A percentile compares a stretch with the other conserved stretches of the same genome.
Conservation (phyloP, 768 basidiomycete species). For the Boletus rex-veris region DNA sequence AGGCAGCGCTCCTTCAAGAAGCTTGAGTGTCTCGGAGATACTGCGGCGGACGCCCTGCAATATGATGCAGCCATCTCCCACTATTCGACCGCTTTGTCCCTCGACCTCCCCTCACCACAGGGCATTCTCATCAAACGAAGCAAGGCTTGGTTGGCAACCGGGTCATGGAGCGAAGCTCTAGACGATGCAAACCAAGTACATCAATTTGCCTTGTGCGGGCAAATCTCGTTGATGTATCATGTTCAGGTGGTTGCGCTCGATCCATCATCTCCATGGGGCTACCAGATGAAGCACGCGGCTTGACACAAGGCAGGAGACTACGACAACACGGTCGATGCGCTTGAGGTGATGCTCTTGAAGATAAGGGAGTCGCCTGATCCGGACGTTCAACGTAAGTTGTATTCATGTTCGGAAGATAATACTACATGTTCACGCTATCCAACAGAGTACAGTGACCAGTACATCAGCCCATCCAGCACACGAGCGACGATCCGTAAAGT, state of each 20-base stretch:
- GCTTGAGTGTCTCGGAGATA: background rate
- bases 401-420: too few species aligned
- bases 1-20: background rate
- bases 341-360: background rate
- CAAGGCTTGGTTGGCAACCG: too few species aligned
- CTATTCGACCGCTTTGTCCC: background rate
- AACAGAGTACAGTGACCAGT: background rate
- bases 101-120: background rate
- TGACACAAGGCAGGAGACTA: background rate
- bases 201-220: too few species aligned
- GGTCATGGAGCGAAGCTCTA: too few species aligned
- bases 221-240: background rate
- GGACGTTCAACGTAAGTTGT: background rate
- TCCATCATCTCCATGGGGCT: background rate
- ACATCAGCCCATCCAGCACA: background rate
- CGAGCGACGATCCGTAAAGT: background rate
- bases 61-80: background rate
- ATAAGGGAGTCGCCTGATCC: background rate
- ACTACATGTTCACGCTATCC: background rate
- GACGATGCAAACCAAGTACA: background rate
- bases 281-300: background rate
- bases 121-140: too few species aligned
- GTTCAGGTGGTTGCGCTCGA: background rate
- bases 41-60: background rate
- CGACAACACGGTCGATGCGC: background rate